These are phyloP conservation scores for Polytolypa hystricis DNA, from an alignment of 2,329 filamentous ascomycete species.

Conservation along the genomic window DNA sequence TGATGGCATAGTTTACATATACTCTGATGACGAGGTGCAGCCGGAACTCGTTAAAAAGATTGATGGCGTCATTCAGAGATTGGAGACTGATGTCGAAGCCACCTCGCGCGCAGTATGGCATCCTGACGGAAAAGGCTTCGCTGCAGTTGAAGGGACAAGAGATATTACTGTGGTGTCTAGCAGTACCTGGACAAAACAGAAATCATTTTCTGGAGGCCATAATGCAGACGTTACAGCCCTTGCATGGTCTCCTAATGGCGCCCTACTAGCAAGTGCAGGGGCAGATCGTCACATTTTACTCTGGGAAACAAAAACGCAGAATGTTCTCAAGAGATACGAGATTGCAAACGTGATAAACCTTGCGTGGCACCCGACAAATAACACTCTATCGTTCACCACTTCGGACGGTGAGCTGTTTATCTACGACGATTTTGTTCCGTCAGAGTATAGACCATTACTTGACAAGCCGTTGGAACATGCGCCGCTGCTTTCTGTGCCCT, in stretches of 20 bases:
- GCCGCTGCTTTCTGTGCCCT: constrained; percentile 65
- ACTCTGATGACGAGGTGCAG: constrained; percentile 66
- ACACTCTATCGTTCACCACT: constrained; percentile 83
- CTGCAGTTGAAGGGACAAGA: constrained; percentile 67
- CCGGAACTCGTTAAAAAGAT: constrained; percentile 74
- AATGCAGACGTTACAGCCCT: constrained; percentile 74
- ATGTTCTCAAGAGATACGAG: constrained; percentile 63
- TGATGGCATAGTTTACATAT: constrained; percentile 82
- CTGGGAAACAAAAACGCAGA: constrained; percentile 86
- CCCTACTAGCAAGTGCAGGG: constrained; percentile 60
- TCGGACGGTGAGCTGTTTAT: constrained; percentile 91
- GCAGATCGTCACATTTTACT: constrained; percentile 43
- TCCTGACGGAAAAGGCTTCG: constrained; percentile 86
- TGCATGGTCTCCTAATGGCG: constrained; percentile 90
- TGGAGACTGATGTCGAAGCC: constrained; percentile 66
- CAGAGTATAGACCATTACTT: constrained; percentile 39
- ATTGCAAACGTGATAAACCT: constrained; percentile 77
- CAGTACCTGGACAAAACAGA: constrained; percentile 79
- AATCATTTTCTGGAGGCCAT: constrained; percentile 67
- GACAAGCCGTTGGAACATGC: constrained; percentile 56
- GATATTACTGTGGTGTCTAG: constrained; percentile 82
- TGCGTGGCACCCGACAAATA: constrained; percentile 81
- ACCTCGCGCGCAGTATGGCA: constrained; percentile 77
- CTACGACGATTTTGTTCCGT: constrained; percentile 49
- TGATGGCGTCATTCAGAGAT: constrained; percentile 68